Conservation (phyloP, 805 yeast species). For the Sugiyamaella boreocaroliniensis region DNA sequence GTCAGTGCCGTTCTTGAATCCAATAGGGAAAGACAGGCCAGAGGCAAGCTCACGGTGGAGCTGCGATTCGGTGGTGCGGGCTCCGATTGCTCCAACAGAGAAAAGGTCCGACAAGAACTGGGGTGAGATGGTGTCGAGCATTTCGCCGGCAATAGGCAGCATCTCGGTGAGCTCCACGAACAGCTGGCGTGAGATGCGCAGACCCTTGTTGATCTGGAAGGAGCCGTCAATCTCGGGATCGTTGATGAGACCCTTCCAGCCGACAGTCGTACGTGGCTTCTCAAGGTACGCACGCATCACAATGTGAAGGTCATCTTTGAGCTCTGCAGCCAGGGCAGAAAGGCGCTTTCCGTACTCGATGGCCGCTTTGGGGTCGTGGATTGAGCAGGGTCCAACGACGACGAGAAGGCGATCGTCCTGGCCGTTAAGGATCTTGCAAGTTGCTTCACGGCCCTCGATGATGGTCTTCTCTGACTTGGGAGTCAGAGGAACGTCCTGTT, state of each 20-base stretch:
- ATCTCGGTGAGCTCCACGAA: slow-evolving; percentile 74
- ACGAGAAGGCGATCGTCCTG: slow-evolving; percentile 81
- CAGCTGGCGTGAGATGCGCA: slow-evolving; percentile 79
- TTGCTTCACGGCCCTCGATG: slow-evolving; percentile 66
- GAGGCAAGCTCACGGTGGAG: slow-evolving; percentile 95
- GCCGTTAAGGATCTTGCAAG: slow-evolving; percentile 68
- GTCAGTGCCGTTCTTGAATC: slow-evolving; percentile 97
- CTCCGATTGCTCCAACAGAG: slow-evolving; percentile 97
- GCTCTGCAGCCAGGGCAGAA: slow-evolving; percentile 48
- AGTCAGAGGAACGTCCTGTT: slow-evolving; percentile 72
- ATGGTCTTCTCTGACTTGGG: slow-evolving; percentile 55
- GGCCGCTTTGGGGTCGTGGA: slow-evolving; percentile 92
- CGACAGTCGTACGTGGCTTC: slow-evolving; percentile 97
- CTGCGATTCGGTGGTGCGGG: slow-evolving; percentile 97
- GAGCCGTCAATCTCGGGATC: slow-evolving; percentile 94
- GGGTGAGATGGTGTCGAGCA: slow-evolving; percentile 96
- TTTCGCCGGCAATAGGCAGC: slow-evolving; percentile 93
- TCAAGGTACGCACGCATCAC: slow-evolving; percentile 98
- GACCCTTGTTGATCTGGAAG: slow-evolving; percentile 91
- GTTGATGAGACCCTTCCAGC: slow-evolving; percentile 97
- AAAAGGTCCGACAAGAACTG: slow-evolving; percentile 89
- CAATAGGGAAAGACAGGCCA: slow-evolving; percentile 95
- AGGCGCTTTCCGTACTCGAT: slow-evolving; percentile 75
- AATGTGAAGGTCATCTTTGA: slow-evolving; percentile 69
- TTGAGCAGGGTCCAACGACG: slow-evolving; percentile 95